Evolutionary conservation across 129 eudicot species (phyloP).

Genomic region (Saposhnikovia divaricata): DNA sequence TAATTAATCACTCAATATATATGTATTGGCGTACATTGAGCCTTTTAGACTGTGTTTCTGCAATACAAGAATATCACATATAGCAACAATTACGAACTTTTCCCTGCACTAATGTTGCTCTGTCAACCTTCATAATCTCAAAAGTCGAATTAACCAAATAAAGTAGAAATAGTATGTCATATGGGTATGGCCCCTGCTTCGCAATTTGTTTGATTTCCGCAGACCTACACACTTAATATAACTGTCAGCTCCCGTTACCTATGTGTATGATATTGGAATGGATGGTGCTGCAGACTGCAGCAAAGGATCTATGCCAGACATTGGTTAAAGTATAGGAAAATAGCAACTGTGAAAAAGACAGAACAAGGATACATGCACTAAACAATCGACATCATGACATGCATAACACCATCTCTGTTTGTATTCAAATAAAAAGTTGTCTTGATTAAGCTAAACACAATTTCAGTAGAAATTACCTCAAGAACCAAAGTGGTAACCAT

Average conservation of each 20-base stretch:
- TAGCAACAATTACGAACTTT: neutral
- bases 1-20: too few species aligned
- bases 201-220: neutral
- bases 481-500: slow-evolving; percentile 89
- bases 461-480: slow-evolving; percentile 46
- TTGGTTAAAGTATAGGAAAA: neutral
- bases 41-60: neutral
- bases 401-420: neutral
- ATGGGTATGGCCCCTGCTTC: neutral
- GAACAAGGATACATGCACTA: neutral
- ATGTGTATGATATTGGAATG: neutral
- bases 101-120: neutral
- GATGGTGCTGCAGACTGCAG: neutral
- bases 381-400: neutral
- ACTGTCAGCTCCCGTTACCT: neutral
- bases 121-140: neutral
- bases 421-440: neutral
- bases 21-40: neutral
- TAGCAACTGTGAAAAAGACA: neutral
- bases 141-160: neutral
- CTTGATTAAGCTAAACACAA: neutral
- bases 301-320: neutral
- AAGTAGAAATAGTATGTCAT: neutral
- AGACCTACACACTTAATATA: neutral
- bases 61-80: neutral